A percentile compares a stretch with the other conserved stretches of the same genome.
These are phyloP conservation scores for Clavispora vitiphila DNA, from an alignment of 805 yeast genomes.

Conservation along the genomic window DNA sequence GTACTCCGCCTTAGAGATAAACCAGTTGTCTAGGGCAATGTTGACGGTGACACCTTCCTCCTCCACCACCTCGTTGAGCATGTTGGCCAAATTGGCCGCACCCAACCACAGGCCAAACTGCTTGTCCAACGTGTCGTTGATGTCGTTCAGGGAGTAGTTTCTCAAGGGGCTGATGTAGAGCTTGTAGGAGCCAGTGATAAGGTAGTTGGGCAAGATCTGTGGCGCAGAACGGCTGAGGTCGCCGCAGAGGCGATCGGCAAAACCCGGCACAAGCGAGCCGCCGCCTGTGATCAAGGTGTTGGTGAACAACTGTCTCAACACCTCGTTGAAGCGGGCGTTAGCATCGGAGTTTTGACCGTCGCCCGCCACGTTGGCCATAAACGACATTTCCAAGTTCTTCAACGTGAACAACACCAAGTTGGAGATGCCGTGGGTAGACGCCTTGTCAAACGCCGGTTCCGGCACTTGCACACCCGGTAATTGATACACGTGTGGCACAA, in stretches of 20 bases:
- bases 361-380: conserved; percentile 22
- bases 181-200: conserved; percentile 24
- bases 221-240: conserved; percentile 46
- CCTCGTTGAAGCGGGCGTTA: conserved; percentile 32
- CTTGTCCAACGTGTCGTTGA: conserved; percentile 44
- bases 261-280: conserved; percentile 48
- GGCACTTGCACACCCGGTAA: conserved; percentile 31
- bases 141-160: conserved; percentile 23
- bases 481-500: conserved; percentile 55
- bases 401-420: conserved; percentile 31
- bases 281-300: conserved; percentile 61
- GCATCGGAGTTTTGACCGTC: conserved; percentile 21
- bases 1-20: conserved; percentile 60
- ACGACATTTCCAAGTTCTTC: conserved; percentile 30
- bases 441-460: conserved; percentile 38
- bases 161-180: conserved; percentile 19
- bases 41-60: conserved; percentile 22
- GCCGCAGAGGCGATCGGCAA: conserved; percentile 49
- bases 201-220: conserved; percentile 43
- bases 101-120: conserved; percentile 65
- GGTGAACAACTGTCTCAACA: conserved; percentile 31
- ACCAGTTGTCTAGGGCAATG: conserved; percentile 44
- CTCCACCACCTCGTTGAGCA: conserved; percentile 43
- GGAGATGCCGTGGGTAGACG: conserved; percentile 46
- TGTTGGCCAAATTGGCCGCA: conserved; percentile 61